Conservation (phyloP, 169 alveolate genomes). For the Cystoisospora suis region DNA sequence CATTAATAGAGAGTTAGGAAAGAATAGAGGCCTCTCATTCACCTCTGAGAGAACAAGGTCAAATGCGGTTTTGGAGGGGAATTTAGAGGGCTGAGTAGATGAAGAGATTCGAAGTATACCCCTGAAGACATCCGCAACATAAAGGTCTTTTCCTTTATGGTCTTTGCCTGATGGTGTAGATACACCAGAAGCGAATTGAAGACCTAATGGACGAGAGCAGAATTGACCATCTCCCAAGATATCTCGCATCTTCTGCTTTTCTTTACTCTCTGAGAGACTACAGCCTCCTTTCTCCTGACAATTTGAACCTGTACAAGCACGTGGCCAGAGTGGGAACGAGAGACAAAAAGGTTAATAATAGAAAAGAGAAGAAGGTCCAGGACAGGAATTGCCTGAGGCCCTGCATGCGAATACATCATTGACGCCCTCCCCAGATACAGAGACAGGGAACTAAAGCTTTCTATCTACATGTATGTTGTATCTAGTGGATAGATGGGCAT, state of each 20-base stretch:
- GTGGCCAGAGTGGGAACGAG: background rate
- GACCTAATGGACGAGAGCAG: constrained; percentile 8
- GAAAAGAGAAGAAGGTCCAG: too few relatives aligned
- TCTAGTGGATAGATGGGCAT: too few relatives aligned
- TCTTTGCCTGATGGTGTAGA: background rate
- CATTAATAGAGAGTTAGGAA: background rate
- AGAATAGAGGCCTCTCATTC: background rate
- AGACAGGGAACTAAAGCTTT: too few relatives aligned
- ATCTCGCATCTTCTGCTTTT: background rate
- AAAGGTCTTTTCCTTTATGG: background rate
- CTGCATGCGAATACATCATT: too few relatives aligned
- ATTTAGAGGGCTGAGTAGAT: background rate
- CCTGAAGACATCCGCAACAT: background rate
- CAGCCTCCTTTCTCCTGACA: background rate
- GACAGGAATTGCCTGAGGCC: too few relatives aligned
- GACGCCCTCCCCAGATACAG: too few relatives aligned
- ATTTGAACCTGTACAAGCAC: background rate
- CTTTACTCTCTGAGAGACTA: background rate
- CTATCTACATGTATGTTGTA: too few relatives aligned
- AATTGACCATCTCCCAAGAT: background rate
- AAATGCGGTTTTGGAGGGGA: background rate
- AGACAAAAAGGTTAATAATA: background rate
- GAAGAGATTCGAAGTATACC: background rate
- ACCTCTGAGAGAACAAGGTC: background rate
- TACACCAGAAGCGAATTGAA: background rate